Evolutionary conservation across 106 monocot species (phyloP).

Genomic region (Cymbidium sinense): DNA sequence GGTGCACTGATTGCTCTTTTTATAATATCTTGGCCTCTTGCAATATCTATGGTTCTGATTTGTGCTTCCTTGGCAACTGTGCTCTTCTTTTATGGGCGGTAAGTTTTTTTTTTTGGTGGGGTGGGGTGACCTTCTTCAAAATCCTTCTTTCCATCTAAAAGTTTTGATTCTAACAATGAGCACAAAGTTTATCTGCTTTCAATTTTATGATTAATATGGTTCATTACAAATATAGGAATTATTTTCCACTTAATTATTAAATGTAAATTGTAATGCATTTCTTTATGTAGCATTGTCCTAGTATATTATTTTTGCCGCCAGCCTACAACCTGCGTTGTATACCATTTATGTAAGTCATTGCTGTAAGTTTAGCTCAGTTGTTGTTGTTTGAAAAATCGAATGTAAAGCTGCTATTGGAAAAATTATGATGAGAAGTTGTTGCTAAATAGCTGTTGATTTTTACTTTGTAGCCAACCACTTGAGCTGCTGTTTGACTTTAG

Average conservation of each 20-base stretch:
- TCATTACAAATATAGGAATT: background rate
- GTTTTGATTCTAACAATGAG: background rate
- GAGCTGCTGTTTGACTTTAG: too few species aligned
- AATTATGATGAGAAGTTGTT: too few species aligned
- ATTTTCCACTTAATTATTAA: background rate
- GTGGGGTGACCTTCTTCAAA: background rate
- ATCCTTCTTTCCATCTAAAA: background rate
- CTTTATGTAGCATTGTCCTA: background rate
- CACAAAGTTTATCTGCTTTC: background rate
- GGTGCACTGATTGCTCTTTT: slow-evolving; percentile 77
- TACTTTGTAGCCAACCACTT: too few species aligned
- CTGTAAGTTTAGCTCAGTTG: too few species aligned
- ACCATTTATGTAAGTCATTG: too few species aligned
- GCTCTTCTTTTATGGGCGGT: slow-evolving; percentile 74
- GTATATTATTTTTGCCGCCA: background rate
- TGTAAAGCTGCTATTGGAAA: too few species aligned
- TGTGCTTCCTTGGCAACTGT: slow-evolving; percentile 52
- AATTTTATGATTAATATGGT: background rate
- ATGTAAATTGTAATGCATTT: background rate
- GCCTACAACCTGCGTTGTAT: background rate
- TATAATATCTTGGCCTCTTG: slow-evolving; percentile 84
- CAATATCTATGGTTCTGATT: slow-evolving; percentile 58
- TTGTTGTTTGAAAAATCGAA: too few species aligned
- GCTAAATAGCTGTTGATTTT: too few species aligned
- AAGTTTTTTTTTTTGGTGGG: slow-evolving; percentile 9